phyloP scores from a whole-genome alignment of 306 rosid genomes.

The Gastrolobium villosum region DNA sequence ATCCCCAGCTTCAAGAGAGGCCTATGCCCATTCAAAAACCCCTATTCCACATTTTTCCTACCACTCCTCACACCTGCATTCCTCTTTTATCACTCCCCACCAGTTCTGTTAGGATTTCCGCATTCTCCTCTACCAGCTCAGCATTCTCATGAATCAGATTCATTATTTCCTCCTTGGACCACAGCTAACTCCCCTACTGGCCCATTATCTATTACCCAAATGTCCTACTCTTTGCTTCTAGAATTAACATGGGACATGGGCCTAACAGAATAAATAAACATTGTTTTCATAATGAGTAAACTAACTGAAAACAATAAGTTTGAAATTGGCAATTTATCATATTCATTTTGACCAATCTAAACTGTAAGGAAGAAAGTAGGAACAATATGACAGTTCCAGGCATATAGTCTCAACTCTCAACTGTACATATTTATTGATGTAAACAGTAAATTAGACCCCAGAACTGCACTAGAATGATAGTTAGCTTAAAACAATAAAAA shows the following conservation, averaged over 20 bases:
- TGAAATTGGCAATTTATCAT: neutral
- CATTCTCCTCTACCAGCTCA: too few relatives aligned
- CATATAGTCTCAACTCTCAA: neutral
- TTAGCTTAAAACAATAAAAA: neutral
- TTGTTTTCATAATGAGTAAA: neutral
- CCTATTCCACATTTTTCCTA: too few relatives aligned
- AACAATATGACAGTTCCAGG: constrained; percentile 8
- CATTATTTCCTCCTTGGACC: neutral
- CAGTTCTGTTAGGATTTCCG: too few relatives aligned
- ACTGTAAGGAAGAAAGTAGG: neutral
- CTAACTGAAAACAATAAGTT: neutral
- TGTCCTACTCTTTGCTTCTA: too few relatives aligned
- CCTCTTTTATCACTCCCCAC: too few relatives aligned
- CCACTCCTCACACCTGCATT: too few relatives aligned
- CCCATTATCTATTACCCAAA: too few relatives aligned
- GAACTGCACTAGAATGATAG: neutral
- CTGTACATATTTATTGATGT: neutral
- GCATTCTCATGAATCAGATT: too few relatives aligned
- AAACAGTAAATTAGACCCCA: neutral
- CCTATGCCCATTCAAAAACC: too few relatives aligned
- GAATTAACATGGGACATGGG: too few relatives aligned
- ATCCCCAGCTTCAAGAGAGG: too few relatives aligned
- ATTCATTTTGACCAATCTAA: neutral
- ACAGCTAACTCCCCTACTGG: neutral
- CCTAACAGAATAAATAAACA: neutral